Base-by-base conservation (phyloP, 352 stramenopile species). In the Phytophthora cactorum region DNA sequence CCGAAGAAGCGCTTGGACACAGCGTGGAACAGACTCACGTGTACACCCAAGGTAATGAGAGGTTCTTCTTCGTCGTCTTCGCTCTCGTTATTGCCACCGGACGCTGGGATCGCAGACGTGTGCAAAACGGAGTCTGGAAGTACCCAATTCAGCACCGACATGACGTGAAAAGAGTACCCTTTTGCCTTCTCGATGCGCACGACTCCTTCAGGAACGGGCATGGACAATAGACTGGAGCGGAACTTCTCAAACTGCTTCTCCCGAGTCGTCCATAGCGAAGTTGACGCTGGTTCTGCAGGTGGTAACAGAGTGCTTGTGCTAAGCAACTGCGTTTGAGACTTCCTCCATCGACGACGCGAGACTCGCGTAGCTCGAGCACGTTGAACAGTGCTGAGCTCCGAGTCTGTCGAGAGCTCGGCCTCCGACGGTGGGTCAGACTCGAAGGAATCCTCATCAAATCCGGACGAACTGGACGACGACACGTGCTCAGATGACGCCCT, bases 11-110 rank as follows among this genome's bases (percentile, higher is more conserved):
- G 81, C 64, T 91, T 92, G 0, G 87, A 88, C 2, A 68, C 34
- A 1, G 78, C 57, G 58, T 98, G 92, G 66, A 97, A 98, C 51
- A 98, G 84, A 54, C 88, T 96, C 59, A 98, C 78, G 28, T 96
- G 89, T 0, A 94, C 77, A 10, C 88, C 84, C 14, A 95, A 72
- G 6, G 88, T 90, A 17, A 92, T 60, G 1, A 88, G 52, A 1
- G 82, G 73, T 15, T 90, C 72, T 10, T 79, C 76, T 34, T 86
- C 71, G 3, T 84, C 70, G 4, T 77, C 72, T 34, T 77, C 66
- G 17, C 72, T 72, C n/a, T 75, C 70, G 10, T 78, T 66, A 12
- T 41, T 43, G 14, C 63, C 62, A 44, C 52, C 49, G 22, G 57
- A 44, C 15, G 52, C 59, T 63, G 67, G 45, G n/a, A 78, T 68